These are phyloP conservation scores for Urostyla sp. DNA, from an alignment of 73 alveolate genomes.

Conservation along the genomic window DNA sequence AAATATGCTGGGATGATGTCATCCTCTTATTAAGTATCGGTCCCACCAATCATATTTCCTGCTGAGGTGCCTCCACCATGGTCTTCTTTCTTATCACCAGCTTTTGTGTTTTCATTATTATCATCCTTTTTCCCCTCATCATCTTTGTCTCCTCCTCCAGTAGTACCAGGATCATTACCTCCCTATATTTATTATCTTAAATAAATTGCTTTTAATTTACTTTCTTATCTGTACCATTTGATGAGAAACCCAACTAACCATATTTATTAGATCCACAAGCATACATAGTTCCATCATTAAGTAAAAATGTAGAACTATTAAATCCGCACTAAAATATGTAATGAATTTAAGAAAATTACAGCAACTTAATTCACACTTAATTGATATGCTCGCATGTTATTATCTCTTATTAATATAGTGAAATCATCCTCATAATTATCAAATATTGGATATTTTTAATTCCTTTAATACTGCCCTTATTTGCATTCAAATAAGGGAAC, in stretches of 20 bases:
- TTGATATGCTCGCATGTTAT: conserved; percentile 23
- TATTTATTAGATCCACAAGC: conserved; percentile 66
- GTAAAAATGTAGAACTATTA: conserved; percentile 55
- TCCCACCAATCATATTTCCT: conserved; percentile 23
- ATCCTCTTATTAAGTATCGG: conserved; percentile 10
- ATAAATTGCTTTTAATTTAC: not conserved
- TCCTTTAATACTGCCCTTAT: conserved; percentile 29
- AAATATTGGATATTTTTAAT: conserved; percentile 27
- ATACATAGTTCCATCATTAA: conserved; percentile 69
- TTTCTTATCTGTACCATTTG: not conserved
- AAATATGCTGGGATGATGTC: conserved; percentile 38
- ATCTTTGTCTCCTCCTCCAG: not conserved
- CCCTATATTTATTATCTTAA: not conserved
- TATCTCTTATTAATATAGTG: not conserved
- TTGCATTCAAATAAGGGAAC: conserved; percentile 9
- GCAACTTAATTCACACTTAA: conserved; percentile 1
- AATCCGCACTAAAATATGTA: conserved; percentile 48
- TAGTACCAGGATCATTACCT: conserved; percentile 3
- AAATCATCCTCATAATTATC: conserved; percentile 23
- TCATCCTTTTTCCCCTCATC: conserved; percentile 48
- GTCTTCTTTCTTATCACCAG: not conserved
- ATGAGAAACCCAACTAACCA: conserved; percentile 61
- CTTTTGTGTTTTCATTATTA: too few relatives aligned
- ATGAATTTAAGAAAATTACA: not conserved
- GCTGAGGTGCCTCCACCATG: not conserved